These are phyloP conservation scores for Coemansia furcata DNA, from an alignment of 192 early-diverging fungal genomes.

Conservation along the genomic window DNA sequence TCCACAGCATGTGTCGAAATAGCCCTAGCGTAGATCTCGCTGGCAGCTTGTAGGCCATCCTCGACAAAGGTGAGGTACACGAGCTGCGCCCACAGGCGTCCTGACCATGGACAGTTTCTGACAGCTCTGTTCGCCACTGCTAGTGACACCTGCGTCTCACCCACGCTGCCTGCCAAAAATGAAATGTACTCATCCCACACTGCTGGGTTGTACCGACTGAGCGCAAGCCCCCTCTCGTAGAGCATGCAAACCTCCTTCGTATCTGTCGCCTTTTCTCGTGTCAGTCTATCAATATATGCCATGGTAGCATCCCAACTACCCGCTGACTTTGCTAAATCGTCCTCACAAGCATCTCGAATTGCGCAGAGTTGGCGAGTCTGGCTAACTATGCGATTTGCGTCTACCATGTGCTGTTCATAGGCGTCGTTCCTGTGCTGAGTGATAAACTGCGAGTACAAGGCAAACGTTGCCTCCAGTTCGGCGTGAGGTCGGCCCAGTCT, in stretches of 20 bases:
- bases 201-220: slow-evolving; percentile 16
- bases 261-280: slow-evolving; percentile 3
- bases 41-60: slow-evolving; percentile 13
- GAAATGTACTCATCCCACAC: slow-evolving; percentile 38
- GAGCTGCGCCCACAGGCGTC: slow-evolving; percentile 40
- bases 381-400: slow-evolving; percentile 28
- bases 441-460: slow-evolving; percentile 41
- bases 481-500: slow-evolving; percentile 32
- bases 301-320: slow-evolving; percentile 19
- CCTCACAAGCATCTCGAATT: slow-evolving; percentile 23
- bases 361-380: slow-evolving; percentile 14
- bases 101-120: slow-evolving; percentile 46
- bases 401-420: slow-evolving; percentile 43
- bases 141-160: slow-evolving; percentile 2
- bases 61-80: slow-evolving; percentile 5
- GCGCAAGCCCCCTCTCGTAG: slow-evolving; percentile 32
- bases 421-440: slow-evolving; percentile 18
- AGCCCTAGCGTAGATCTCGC: slow-evolving; percentile 13
- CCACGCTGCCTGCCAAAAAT: slow-evolving; percentile 1
- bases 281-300: slow-evolving; percentile 21
- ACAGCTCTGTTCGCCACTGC: slow-evolving; percentile 13
- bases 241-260: slow-evolving; percentile 18
- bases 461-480: slow-evolving; percentile 36
- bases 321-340: slow-evolving; percentile 6
- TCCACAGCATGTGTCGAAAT: slow-evolving; percentile 31